Base-by-base conservation (phyloP, 805 yeast genomes). In the Wickerhamiella sorbophila region DNA sequence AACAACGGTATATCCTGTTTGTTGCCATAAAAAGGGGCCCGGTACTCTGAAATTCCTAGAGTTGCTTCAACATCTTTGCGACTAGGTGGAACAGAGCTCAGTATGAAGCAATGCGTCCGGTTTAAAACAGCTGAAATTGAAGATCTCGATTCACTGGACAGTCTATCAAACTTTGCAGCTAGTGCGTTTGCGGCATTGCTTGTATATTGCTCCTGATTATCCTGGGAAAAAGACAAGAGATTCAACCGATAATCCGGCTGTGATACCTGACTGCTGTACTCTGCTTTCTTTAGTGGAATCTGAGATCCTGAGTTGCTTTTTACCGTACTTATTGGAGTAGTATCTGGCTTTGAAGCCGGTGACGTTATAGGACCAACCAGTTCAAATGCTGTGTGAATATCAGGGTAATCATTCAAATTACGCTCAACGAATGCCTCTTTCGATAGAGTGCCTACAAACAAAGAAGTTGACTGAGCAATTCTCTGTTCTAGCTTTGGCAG, bases 11-110 rank as follows among this genome's bases (percentile, higher is more conserved):
- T 61, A 49, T 83, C 87, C 1, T 57, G 52, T 0, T 63, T 50
- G 14, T 69, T 66, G 21, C 76, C 69, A 50, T 74, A 87, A 48
- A 61, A 74, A 0, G 95, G 94, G 47, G 73, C 79, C 1, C 51
- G 44, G 53, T 79, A 78, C 12, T 74, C 68, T 12, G 73, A 58
- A 12, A 45, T 39, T 14, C 55, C 55, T 24, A 81, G 62, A 12
- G 77, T 71, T 19, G 60, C 55, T 4, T 65, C 53, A 15, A 76
- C 64, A 37, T 64, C 68, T 3, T 35, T 31, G 26, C 45, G 50
- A 1, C 43, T 31, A 1, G 68, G 55, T 6, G 52, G 37, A 8
- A 29, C 9, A 5, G 38, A 31, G 10, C 33, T 38, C 20, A 48
- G 38, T 4, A 34, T 20, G 21, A 20, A 21, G 17, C 27, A 19